phyloP scores from a whole-genome alignment of 2,329 filamentous ascomycete species.

The Harringtonia aguacate region DNA sequence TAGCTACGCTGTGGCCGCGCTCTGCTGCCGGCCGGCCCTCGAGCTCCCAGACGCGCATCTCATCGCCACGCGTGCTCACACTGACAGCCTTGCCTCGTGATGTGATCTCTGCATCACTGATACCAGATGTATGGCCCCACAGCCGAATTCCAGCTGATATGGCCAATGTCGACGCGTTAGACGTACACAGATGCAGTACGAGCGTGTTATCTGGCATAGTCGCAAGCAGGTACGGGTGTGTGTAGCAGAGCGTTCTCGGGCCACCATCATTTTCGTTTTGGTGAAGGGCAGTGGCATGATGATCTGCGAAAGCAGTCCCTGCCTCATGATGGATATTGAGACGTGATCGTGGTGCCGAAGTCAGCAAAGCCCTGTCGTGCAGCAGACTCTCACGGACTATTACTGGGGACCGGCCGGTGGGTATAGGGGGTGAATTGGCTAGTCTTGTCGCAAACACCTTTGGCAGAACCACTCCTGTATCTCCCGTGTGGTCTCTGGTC shows the following conservation, averaged over 20 bases:
- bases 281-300: too few species aligned
- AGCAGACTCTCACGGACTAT: too few species aligned
- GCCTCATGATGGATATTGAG: too few species aligned
- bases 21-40: slow-evolving; percentile 40
- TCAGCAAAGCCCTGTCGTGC: too few species aligned
- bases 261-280: slow-evolving; percentile 18
- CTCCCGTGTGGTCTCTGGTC: too few species aligned
- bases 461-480: slow-evolving; percentile 10
- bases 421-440: slow-evolving; percentile 25
- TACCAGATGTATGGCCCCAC: slow-evolving; percentile 86
- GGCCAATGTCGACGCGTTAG: slow-evolving; percentile 52
- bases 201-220: slow-evolving; percentile 83
- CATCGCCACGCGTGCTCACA: slow-evolving; percentile 69
- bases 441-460: slow-evolving; percentile 27
- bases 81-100: slow-evolving; percentile 80
- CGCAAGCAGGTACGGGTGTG: slow-evolving; percentile 75
- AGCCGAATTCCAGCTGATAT: slow-evolving; percentile 66
- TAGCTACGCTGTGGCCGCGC: slow-evolving; percentile 36
- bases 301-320: too few species aligned
- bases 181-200: slow-evolving; percentile 70
- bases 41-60: slow-evolving; percentile 80
- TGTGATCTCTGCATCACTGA: slow-evolving; percentile 77
- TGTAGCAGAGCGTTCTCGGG: slow-evolving; percentile 57
- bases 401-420: too few species aligned
- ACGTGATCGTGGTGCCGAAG: too few species aligned